These are phyloP conservation scores for Epichloe sp. DNA, from an alignment of 2,329 filamentous ascomycete species.

Conservation along the genomic window DNA sequence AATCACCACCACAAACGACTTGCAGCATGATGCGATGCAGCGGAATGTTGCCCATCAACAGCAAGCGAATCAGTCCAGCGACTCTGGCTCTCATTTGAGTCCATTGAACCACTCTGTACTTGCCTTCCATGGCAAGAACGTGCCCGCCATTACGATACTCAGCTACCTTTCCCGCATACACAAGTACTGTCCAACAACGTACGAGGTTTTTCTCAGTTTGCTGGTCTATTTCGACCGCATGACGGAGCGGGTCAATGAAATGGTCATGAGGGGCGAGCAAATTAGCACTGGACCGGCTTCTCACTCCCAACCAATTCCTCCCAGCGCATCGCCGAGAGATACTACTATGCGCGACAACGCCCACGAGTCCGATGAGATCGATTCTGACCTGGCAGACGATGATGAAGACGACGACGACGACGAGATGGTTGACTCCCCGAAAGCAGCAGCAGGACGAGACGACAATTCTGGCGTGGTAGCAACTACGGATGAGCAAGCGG, in stretches of 20 bases:
- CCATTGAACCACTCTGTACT: slow-evolving; percentile 56
- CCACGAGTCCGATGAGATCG: slow-evolving; percentile 28
- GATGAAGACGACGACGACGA: slow-evolving; percentile 25
- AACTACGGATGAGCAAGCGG: slow-evolving; percentile 12
- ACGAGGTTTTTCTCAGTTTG: slow-evolving; percentile 91
- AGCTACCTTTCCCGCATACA: slow-evolving; percentile 94
- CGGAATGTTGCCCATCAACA: slow-evolving; percentile 49
- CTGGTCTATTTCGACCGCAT: slow-evolving; percentile 98
- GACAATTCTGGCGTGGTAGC: slow-evolving; percentile 12
- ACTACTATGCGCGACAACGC: slow-evolving; percentile 16
- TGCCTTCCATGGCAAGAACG: slow-evolving; percentile 95
- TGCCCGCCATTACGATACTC: slow-evolving; percentile 90
- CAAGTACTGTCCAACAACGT: slow-evolving; percentile 97
- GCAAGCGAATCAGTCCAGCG: slow-evolving; percentile 35
- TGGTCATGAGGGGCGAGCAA: slow-evolving; percentile 45
- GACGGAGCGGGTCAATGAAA: slow-evolving; percentile 87
- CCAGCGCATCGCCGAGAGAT: slow-evolving; percentile 13
- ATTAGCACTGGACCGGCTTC: not conserved
- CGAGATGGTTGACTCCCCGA: slow-evolving; percentile 19
- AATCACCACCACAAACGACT: slow-evolving; percentile 92
- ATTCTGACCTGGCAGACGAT: slow-evolving; percentile 38
- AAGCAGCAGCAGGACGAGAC: slow-evolving; percentile 10
- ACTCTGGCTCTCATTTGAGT: slow-evolving; percentile 46
- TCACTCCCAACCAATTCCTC: slow-evolving; percentile 7
- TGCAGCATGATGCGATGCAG: slow-evolving; percentile 84